Evolutionary conservation across 768 basidiomycete genomes (phyloP), one percentile per base, ranked within the genome.

Genomic region (Tylopilus felleus): DNA sequence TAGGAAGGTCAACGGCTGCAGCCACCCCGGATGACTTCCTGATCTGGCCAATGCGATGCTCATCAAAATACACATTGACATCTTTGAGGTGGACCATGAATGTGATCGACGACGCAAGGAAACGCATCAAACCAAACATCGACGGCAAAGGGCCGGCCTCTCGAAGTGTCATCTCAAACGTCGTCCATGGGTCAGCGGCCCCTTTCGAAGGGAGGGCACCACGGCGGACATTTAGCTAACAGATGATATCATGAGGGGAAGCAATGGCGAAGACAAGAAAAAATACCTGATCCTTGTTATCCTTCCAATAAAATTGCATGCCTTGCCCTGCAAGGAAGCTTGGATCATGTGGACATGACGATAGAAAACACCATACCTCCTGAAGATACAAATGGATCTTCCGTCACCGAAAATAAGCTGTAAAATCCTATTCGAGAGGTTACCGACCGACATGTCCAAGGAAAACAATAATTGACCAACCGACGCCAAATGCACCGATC

Each of bases 331-430:
- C 57, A 44, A 59, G 22, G 39, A 55, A 27, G 21, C 8, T 38
- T 51, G 14, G 47, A 56, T 14, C 29, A 39, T 22, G 14, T 22
- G 7, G 5, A 1, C n/a, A 3, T 1, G 13, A 27, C 21, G 22
- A 33, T 1, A 29, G n/a, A 8, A n/a, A 73, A 9, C 61, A 71
- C 54, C 75, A 49, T 66, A 86, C 87, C 82, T 74, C 89, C 89
- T 17, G 89, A 92, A 4, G 80, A 87, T 1, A 92, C 89, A 63
- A 88, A 86, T 0, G 90, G 90, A 58, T 88, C 85, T 55, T 91
- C 90, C 2, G 90, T 91, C 5, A 88, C 82, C 0, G 89, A 91
- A 64, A 92, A 91, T 27, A 91, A 65, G 58, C 86, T 87, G 64
- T 91, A 90, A 69, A 90, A 88, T 6, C 85, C 84, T 83, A 25